Evolutionary conservation across 169 alveolate species (phyloP).

Genomic region (Ichthyophthirius multifiliis): DNA sequence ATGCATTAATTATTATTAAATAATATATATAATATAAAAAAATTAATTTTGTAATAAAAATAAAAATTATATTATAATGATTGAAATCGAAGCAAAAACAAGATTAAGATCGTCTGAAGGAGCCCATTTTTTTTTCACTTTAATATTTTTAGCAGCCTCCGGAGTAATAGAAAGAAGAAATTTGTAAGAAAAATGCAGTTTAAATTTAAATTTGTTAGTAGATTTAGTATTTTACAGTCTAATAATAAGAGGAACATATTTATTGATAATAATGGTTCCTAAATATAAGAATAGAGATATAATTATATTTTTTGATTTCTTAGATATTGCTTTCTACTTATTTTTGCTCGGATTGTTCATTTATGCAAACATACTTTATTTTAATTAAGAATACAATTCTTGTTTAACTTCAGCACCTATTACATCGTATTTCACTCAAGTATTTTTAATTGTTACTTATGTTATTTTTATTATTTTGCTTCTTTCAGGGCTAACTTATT

Average conservation of each 20-base stretch:
- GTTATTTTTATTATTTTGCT: not conserved
- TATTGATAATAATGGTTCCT: slow-evolving; percentile 28
- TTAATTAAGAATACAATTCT: not conserved
- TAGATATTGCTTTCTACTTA: slow-evolving; percentile 34
- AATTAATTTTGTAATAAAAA: not conserved
- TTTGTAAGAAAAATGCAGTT: slow-evolving; percentile 29
- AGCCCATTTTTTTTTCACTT: slow-evolving; percentile 41
- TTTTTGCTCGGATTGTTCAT: slow-evolving; percentile 11
- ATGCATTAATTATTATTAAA: not conserved
- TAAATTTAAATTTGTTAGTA: slow-evolving; percentile 17
- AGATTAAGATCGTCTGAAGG: slow-evolving; percentile 35
- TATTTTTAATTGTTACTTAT: slow-evolving; percentile 16
- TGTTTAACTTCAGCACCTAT: slow-evolving; percentile 6
- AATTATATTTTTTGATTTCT: slow-evolving; percentile 34
- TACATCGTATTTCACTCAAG: not conserved
- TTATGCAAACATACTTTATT: slow-evolving; percentile 17
- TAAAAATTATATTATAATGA: not conserved
- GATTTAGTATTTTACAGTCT: slow-evolving; percentile 38
- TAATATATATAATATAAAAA: not conserved
- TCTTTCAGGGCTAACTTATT: slow-evolving; percentile 3
- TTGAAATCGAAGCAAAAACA: slow-evolving; percentile 38
- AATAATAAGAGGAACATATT: slow-evolving; percentile 40
- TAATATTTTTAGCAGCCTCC: slow-evolving; percentile 32
- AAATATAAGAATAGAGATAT: slow-evolving; percentile 35
- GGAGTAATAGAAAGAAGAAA: slow-evolving; percentile 31